Percentiles rank a stretch among this genome's conserved stretches.
These are phyloP conservation scores for Thraustochytrium sp. DNA, from an alignment of 352 stramenopile species.

Conservation along the genomic window DNA sequence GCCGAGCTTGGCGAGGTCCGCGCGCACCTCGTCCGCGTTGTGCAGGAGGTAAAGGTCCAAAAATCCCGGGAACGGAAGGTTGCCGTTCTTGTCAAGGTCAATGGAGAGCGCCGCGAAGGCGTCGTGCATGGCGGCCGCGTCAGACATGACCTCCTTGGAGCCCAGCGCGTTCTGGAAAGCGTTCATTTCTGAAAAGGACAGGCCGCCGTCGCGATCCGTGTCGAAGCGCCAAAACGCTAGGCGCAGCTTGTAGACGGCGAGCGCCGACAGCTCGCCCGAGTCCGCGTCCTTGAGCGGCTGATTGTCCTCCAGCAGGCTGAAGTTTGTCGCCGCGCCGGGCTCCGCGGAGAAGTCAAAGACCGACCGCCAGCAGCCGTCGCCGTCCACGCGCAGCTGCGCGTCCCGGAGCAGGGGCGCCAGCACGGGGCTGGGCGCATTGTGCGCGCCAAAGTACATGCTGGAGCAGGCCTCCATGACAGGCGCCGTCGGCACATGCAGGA, in stretches of 20 bases:
- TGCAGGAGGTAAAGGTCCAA: constrained; percentile 3
- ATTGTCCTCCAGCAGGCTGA: background rate
- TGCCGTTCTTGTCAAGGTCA: background rate
- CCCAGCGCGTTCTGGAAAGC: background rate
- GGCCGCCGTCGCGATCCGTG: background rate
- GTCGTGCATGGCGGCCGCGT: background rate
- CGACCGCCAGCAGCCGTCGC: background rate
- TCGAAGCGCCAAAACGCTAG: constrained; percentile 9
- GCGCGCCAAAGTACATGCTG: background rate
- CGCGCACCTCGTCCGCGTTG: background rate
- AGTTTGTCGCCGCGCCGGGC: background rate
- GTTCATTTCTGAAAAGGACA: background rate
- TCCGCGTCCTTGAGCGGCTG: background rate
- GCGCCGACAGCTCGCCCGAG: background rate
- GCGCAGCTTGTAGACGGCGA: background rate
- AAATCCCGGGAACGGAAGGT: background rate
- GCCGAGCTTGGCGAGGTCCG: background rate
- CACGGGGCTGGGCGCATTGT: background rate
- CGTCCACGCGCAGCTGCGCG: background rate
- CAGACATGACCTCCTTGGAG: background rate
- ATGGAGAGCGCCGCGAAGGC: background rate
- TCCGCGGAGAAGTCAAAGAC: constrained; percentile 1
- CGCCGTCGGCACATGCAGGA: background rate
- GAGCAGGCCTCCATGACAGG: background rate
- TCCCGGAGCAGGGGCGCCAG: background rate